Conservation (phyloP, 208 protist species). For the Plasmodiophora brassicae region DNA sequence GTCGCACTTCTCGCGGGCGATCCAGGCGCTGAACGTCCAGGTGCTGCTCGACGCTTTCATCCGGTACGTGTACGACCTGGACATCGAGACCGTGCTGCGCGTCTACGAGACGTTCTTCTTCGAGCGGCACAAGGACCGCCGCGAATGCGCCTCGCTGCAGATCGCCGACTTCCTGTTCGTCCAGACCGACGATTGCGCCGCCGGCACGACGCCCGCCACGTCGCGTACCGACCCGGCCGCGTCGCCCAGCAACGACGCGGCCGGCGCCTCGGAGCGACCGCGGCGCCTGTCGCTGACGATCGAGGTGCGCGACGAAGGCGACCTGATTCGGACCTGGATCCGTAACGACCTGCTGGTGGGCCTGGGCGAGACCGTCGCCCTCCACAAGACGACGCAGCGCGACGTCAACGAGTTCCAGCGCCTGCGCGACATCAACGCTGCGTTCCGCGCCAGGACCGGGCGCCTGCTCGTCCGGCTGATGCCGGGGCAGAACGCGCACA, state of each 20-base stretch:
- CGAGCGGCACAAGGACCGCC: constrained; percentile 6
- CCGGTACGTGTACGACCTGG: background rate
- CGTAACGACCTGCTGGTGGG: background rate
- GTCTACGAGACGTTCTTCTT: constrained; percentile 32
- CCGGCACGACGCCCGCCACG: background rate
- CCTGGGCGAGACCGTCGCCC: background rate
- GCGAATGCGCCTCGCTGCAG: background rate
- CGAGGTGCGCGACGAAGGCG: too few species aligned
- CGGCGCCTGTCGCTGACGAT: too few species aligned
- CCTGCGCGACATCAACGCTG: background rate
- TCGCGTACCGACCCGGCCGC: background rate
- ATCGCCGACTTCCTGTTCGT: constrained; percentile 12
- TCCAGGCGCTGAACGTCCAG: background rate
- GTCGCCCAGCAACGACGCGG: background rate
- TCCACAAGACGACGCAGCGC: background rate
- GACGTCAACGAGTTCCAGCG: background rate
- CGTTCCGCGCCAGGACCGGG: background rate
- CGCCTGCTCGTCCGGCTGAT: background rate
- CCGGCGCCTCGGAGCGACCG: too few species aligned
- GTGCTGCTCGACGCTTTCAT: background rate
- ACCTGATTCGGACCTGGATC: background rate
- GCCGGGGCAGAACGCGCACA: background rate
- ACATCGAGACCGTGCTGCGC: background rate
- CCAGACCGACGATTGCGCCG: too few species aligned
- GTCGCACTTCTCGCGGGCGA: background rate